Percentiles rank a stretch among this genome's conserved stretches.
These are phyloP conservation scores for Aspergillus sp. DNA, from an alignment of 2,329 filamentous ascomycete genomes.

Conservation along the genomic window DNA sequence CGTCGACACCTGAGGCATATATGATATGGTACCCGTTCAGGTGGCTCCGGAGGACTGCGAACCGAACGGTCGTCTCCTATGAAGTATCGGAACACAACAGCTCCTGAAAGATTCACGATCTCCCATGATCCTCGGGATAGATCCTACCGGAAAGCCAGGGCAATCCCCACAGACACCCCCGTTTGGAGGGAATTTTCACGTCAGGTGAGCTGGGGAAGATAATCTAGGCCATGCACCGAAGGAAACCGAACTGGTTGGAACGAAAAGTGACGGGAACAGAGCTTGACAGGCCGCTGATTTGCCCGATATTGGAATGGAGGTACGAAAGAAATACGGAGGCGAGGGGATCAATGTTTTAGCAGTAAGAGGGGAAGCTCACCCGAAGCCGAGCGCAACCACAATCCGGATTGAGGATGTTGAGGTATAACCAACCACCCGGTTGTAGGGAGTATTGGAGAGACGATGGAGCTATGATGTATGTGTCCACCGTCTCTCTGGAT, in stretches of 20 bases:
- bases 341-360: conserved; percentile 15
- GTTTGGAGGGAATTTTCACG: neutral
- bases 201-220: conserved; percentile 10
- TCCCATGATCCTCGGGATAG: neutral
- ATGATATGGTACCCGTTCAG: no score
- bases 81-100: no score
- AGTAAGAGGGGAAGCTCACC: conserved; percentile 3
- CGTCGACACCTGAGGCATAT: no score
- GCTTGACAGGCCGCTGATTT: conserved; percentile 15
- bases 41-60: no score
- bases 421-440: neutral
- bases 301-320: conserved; percentile 17
- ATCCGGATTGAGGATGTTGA: neutral
- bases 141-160: neutral
- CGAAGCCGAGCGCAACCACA: neutral
- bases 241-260: conserved; percentile 16
- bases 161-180: neutral
- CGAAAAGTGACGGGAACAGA: conserved; percentile 9
- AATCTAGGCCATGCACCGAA: conserved; percentile 14
- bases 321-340: conserved; percentile 28
- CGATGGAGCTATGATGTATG: neutral
- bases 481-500: neutral
- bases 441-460: neutral
- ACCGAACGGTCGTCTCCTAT: no score
- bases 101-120: neutral